phyloP scores from a whole-genome alignment of 2,329 filamentous ascomycete species.

The Didymella lethalis region DNA sequence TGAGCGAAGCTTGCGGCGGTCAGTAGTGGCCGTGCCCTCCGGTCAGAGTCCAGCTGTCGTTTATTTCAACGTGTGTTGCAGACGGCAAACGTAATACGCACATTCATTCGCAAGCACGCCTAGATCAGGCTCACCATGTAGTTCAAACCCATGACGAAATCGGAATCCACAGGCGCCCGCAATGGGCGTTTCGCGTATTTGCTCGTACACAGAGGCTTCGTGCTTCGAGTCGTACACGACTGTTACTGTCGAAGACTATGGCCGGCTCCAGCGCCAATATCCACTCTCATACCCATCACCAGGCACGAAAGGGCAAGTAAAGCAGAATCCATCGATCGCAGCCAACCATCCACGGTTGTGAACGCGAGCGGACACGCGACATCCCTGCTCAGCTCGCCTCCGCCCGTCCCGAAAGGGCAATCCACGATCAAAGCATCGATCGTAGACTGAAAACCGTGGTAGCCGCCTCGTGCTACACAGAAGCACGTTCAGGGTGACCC shows the following conservation, averaged over 20 bases:
- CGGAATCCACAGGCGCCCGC: not conserved
- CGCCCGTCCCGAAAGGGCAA: constrained; percentile 2
- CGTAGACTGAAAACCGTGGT: constrained; percentile 1
- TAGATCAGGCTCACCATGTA: constrained; percentile 11
- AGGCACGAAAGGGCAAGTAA: constrained; percentile 3
- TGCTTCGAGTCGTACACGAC: not conserved
- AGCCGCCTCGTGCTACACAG: not conserved
- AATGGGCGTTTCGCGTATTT: constrained; percentile 3
- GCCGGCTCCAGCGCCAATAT: not conserved
- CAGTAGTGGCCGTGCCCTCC: constrained; percentile 5
- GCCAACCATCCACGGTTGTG: constrained; percentile 7
- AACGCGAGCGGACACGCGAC: constrained; percentile 1
- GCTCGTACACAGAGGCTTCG: not conserved
- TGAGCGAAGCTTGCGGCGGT: constrained; percentile 5
- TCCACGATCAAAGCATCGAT: constrained; percentile 2
- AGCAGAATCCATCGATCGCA: not conserved
- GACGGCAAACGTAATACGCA: not conserved
- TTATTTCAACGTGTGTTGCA: constrained; percentile 3
- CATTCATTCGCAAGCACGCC: constrained; percentile 15
- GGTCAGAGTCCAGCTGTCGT: constrained; percentile 5
- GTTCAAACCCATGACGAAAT: constrained; percentile 10
- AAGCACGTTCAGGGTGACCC: not conserved
- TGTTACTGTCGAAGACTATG: not conserved
- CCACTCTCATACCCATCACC: not conserved
- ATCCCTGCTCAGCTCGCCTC: not conserved